Conservation (phyloP, 768 basidiomycete genomes). For the Amanita phalloides region DNA sequence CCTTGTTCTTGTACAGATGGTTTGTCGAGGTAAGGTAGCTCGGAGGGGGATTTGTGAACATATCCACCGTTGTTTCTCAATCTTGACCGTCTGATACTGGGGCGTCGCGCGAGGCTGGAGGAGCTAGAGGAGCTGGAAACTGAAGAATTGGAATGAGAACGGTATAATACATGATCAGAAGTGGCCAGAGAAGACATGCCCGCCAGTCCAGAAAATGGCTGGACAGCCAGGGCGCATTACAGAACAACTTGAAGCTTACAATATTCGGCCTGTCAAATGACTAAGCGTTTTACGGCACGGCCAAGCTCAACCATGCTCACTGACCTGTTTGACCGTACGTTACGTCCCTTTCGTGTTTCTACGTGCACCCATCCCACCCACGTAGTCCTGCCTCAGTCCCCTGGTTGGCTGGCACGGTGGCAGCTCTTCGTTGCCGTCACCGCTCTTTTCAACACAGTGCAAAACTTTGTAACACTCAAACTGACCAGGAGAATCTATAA, state of each 20-base stretch:
- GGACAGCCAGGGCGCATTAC: constrained; percentile 9
- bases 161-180: constrained; percentile 13
- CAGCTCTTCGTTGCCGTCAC: constrained; percentile 70
- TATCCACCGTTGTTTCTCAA: constrained; percentile 31
- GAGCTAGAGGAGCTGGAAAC: constrained; percentile 41
- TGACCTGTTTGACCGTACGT: constrained; percentile 2
- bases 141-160: constrained; percentile 32
- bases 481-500: constrained; percentile 74
- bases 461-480: constrained; percentile 71
- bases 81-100: constrained; percentile 35
- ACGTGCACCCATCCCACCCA: constrained; percentile 2
- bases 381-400: constrained; percentile 50
- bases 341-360: constrained; percentile 2
- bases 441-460: constrained; percentile 77
- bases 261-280: constrained; percentile 5
- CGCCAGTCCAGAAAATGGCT: constrained; percentile 6
- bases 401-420: constrained; percentile 80
- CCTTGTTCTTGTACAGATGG: constrained; percentile 14
- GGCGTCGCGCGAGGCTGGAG: constrained; percentile 39
- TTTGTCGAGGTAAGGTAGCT: constrained; percentile 23
- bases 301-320: background rate
- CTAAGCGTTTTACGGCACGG: constrained; percentile 1
- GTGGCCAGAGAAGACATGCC: constrained; percentile 16
- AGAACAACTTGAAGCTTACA: constrained; percentile 1
- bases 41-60: constrained; percentile 17